Conservation (phyloP, 2,329 filamentous ascomycete species). For the Ophiostoma ulmi region DNA sequence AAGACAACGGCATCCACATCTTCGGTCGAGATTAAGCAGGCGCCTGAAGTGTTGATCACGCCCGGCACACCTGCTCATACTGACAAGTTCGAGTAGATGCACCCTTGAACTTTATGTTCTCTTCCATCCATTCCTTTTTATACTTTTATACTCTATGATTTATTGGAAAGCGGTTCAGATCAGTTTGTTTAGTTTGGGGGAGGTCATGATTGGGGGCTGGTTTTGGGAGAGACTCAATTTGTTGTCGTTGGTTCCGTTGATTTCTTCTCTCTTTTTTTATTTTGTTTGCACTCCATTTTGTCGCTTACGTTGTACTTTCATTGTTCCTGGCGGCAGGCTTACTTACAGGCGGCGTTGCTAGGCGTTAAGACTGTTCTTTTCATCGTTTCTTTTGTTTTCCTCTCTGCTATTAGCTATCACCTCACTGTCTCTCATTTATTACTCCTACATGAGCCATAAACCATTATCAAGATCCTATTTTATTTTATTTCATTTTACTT, state of each 20-base stretch:
- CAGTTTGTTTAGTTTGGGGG: not conserved
- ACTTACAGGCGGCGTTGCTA: conserved; percentile 4
- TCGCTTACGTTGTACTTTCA: not conserved
- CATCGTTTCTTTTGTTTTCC: not conserved
- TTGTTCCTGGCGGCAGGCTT: not conserved
- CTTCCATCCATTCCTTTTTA: not conserved
- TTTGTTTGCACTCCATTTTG: not conserved
- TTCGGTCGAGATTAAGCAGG: conserved; percentile 25
- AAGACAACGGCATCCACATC: not conserved
- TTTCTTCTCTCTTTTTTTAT: not conserved
- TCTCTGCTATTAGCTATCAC: not conserved
- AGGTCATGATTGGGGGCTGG: not conserved
- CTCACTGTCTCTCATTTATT: conserved; percentile 8
- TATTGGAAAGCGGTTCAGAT: not conserved
- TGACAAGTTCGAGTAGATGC: conserved; percentile 19
- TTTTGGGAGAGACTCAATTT: not conserved
- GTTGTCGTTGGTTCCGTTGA: not conserved
- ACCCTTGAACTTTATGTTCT: too few species aligned
- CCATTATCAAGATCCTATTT: not conserved
- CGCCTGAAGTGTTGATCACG: conserved; percentile 44
- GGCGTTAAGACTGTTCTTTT: not conserved
- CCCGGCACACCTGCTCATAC: conserved; percentile 44
- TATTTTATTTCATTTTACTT: conserved; percentile 4
- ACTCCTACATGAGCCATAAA: not conserved
- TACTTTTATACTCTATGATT: not conserved